Evolutionary conservation across 495 filamentous ascomycete genomes (phyloP), one percentile per base, ranked within the genome.

Genomic region (Parathielavia appendiculata): DNA sequence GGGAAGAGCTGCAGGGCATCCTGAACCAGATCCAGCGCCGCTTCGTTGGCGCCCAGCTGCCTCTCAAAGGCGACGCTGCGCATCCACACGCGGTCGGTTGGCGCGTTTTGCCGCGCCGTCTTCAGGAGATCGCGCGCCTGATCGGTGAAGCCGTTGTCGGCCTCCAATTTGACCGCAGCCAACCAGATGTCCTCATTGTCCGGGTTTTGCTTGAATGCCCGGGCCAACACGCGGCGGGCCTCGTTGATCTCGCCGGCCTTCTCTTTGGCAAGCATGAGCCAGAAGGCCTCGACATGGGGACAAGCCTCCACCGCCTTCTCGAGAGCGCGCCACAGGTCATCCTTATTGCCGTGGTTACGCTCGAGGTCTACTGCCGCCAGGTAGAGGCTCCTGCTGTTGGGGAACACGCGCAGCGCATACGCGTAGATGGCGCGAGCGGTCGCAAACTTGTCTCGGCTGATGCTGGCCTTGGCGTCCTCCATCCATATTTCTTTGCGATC

Each of bases 121-220:
- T 81, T 79, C 20, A 99, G 82, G 12, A 97, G 80, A 34, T 86
- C 80, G 46, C 92, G 77, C 1, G 95, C 93, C 61, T 91, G 83
- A 30, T 88, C 87, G 36, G 84, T 86, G 59, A 92, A 81, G 16
- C 83, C 74, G 55, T 90, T 91, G 62, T 96, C 90, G 2, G 92
- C 89, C 67, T 99, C 93, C 16, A 97, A 81, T 68, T 96, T 95
- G 63, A 97, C 92, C 39, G 93, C 92, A 3, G 90, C 88, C 41
- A 96, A 83, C 87, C 91, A 97, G 63, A 99, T 95, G 73, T 97
- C 90, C 70, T 99, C 93, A 73, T 95, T 96, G 70, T 91, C 89
- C 0, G 90, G 88, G 57, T 96, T 93, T 67, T 96, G 89, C 52
- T 90, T 85, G 79, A 97, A 97, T 1, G 93, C 92, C 59, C 83